Evolutionary conservation across 2,329 filamentous ascomycete species (phyloP), one percentile per base, ranked within the genome.

Genomic region (Zymoseptoria tritici): DNA sequence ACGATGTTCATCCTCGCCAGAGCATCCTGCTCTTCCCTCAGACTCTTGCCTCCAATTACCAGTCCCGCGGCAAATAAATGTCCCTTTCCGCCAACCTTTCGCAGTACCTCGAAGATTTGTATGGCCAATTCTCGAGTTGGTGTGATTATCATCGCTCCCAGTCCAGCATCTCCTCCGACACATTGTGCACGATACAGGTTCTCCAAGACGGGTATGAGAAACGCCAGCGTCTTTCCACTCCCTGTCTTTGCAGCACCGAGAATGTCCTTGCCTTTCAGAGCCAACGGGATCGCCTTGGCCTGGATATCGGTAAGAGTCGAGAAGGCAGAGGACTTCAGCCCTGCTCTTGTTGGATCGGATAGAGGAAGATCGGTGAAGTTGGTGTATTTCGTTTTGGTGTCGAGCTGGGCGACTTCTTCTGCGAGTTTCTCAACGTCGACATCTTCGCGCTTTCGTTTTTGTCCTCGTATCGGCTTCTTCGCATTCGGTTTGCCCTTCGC

Each of bases 191-290:
- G 86, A 74, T 96, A 94, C 2, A 99, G 82, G 69, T 93, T 95
- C 75, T 99, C 94, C 55, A 99, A 83, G 0, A 97, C 87, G 1
- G 94, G 94, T 2, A 97, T 79, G 7, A 99, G 78, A 73, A 99
- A 99, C 0, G 94, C 90, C 22, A 99, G 81, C 0, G 93, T 97
- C 79, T 97, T 97, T 71, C 93, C 93, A 72, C 90, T 95, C 56
- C 93, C 93, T 0, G 93, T 97, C 77, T 96, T 97, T 49, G 94
- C 94, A 4, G 94, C 94, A 50, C 92, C 94, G 49, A 99, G 85
- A 49, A 99, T 89, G 73, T 99, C 94, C 60, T 80, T 80, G 59
- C 90, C 90, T 74, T 95, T 89, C 64, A 99, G 82, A 8, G 90
- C 92, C 62, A 91, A 81, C 5, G 90, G 91, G 61, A 99, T 88